phyloP scores from a whole-genome alignment of 805 yeast species.

The Nakazawaea sp. region DNA sequence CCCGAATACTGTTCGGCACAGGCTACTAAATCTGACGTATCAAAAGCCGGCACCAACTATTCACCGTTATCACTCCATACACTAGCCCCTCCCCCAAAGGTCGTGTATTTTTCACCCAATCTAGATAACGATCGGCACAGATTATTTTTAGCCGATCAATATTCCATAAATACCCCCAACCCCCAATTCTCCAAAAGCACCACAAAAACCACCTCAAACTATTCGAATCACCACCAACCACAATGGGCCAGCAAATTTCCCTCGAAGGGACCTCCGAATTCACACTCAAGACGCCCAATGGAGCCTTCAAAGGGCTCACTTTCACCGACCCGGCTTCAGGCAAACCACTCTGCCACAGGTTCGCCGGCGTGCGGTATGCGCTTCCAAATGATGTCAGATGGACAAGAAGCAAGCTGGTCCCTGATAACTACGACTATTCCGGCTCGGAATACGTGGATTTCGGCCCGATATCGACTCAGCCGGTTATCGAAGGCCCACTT shows the following conservation, averaged over 20 bases:
- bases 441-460: conserved; percentile 23
- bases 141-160: no score
- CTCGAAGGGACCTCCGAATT: conserved; percentile 4
- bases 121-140: no score
- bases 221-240: no score
- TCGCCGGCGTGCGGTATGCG: conserved; percentile 28
- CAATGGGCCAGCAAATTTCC: conserved; percentile 10
- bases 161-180: no score
- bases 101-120: no score
- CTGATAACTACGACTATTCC: conserved; percentile 23
- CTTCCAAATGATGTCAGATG: conserved; percentile 25
- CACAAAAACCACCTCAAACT: no score
- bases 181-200: no score
- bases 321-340: conserved; percentile 5
- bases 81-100: no score
- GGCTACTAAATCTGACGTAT: no score
- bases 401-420: conserved; percentile 21
- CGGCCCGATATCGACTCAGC: conserved; percentile 22
- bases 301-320: conserved; percentile 7
- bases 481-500: conserved; percentile 10
- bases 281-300: conserved; percentile 3
- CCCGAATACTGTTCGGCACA: no score
- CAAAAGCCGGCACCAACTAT: no score
- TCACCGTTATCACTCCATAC: no score
- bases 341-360: conserved; percentile 14